Evolutionary conservation across 148 eudicot genomes (phyloP).

Genomic region (Spergularia bocconei): DNA sequence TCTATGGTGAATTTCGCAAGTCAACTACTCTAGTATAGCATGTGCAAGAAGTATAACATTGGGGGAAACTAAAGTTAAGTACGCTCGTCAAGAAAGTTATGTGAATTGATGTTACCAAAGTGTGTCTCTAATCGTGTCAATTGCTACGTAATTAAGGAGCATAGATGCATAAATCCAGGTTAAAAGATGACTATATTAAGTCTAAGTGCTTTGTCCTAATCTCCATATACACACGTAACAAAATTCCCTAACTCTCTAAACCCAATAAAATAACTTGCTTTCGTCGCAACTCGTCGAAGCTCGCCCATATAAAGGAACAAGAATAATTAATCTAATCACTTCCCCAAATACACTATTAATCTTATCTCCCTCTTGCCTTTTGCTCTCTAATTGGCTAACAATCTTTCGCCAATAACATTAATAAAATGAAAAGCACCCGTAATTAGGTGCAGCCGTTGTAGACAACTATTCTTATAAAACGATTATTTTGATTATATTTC

Average conservation of each 20-base stretch:
- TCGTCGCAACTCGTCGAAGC: background rate
- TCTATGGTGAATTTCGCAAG: background rate
- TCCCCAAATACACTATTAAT: background rate
- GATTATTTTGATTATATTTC: no score
- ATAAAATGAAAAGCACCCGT: background rate
- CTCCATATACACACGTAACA: background rate
- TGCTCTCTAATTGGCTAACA: slow-evolving; percentile 32
- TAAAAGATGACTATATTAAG: background rate
- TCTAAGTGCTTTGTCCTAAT: slow-evolving; percentile 5
- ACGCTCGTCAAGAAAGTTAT: slow-evolving; percentile 8
- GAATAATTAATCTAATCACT: background rate
- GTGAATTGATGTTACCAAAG: slow-evolving; percentile 9
- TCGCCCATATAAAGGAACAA: background rate
- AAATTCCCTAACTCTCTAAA: slow-evolving; percentile 3
- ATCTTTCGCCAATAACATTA: background rate
- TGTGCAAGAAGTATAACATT: background rate
- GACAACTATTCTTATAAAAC: no score
- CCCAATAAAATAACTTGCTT: background rate
- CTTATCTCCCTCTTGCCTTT: slow-evolving; percentile 15
- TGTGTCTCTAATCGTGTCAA: slow-evolving; percentile 4
- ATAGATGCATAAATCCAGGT: slow-evolving; percentile 18
- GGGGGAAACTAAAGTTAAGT: slow-evolving; percentile 7
- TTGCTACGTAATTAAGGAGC: slow-evolving; percentile 12
- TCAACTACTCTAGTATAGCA: background rate
- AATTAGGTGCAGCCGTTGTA: no score